Percentiles rank a stretch among this genome's conserved stretches.
These are phyloP conservation scores for Fusarium sp. DNA, from an alignment of 2,329 filamentous ascomycete genomes.

Conservation along the genomic window DNA sequence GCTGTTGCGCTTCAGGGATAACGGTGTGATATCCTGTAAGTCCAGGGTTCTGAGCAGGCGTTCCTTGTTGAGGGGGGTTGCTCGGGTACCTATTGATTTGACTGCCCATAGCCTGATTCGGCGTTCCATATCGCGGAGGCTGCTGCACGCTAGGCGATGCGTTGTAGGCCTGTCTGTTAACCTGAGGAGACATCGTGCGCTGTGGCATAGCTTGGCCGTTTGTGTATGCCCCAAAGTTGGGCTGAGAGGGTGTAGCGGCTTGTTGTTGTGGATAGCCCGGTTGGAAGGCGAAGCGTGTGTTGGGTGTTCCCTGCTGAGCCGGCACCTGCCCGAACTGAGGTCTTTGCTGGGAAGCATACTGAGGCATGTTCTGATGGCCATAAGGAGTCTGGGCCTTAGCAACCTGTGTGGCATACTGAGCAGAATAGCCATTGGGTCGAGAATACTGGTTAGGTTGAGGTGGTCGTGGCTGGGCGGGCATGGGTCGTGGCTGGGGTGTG, in stretches of 20 bases:
- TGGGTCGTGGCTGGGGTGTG: constrained; percentile 58
- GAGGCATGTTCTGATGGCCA: constrained; percentile 64
- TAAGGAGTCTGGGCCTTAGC: constrained; percentile 67
- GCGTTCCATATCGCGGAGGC: constrained; percentile 52
- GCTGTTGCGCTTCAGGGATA: constrained; percentile 64
- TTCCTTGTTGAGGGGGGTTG: constrained; percentile 48
- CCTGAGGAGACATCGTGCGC: constrained; percentile 61
- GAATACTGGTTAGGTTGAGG: constrained; percentile 64
- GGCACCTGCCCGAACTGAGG: constrained; percentile 59
- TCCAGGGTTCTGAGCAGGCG: constrained; percentile 54
- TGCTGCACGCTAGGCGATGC: constrained; percentile 57
- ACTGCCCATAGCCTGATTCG: constrained; percentile 49
- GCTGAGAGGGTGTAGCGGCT: constrained; percentile 54
- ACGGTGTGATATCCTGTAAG: constrained; percentile 64
- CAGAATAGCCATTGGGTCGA: constrained; percentile 62
- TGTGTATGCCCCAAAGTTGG: constrained; percentile 55
- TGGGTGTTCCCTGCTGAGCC: constrained; percentile 58
- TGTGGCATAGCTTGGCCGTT: constrained; percentile 61
- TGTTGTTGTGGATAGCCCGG: constrained; percentile 57
- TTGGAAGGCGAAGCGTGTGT: constrained; percentile 59
- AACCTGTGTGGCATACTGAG: constrained; percentile 63
- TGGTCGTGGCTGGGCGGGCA: constrained; percentile 53
- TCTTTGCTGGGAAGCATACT: constrained; percentile 63
- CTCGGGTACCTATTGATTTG: constrained; percentile 55
- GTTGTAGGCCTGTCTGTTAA: constrained; percentile 56